A percentile compares a stretch with the other conserved stretches of the same genome.
Conservation (phyloP, 352 stramenopile genomes). For the Globisporangium yorkense region DNA sequence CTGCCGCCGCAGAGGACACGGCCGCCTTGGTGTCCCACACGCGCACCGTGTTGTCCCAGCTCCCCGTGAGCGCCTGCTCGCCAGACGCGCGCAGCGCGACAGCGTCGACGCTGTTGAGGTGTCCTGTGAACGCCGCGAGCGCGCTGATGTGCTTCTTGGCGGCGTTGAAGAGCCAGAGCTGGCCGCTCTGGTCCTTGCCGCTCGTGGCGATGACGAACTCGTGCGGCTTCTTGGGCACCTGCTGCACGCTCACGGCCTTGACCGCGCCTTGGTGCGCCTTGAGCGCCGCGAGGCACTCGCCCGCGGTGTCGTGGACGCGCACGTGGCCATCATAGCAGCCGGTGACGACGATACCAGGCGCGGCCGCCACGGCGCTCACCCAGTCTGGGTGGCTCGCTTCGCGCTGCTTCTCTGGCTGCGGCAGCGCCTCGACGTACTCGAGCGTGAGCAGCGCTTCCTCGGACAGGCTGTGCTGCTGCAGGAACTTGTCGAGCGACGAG, state of each 20-base stretch:
- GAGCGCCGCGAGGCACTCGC: conserved; percentile 45
- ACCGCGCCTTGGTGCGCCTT: conserved; percentile 78
- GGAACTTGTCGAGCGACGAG: conserved; percentile 73
- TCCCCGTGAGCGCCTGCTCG: conserved; percentile 55
- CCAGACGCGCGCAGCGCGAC: conserved; percentile 28
- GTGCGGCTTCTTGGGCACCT: conserved; percentile 17
- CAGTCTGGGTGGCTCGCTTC: conserved; percentile 77
- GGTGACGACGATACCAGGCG: conserved; percentile 53
- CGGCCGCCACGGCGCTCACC: conserved; percentile 69
- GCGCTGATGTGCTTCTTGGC: conserved; percentile 34
- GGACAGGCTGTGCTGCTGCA: conserved; percentile 51
- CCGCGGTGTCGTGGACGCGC: conserved; percentile 60
- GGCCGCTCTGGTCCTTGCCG: conserved; percentile 71
- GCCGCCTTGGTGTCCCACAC: conserved; percentile 41
- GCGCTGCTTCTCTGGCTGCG: conserved; percentile 62
- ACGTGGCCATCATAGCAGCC: conserved; percentile 85
- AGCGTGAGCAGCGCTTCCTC: conserved; percentile 84
- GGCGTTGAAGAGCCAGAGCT: conserved; percentile 54
- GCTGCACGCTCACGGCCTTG: conserved; percentile 51
- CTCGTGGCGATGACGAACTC: conserved; percentile 67
- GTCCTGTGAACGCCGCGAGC: conserved; percentile 51
- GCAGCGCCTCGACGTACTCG: conserved; percentile 84
- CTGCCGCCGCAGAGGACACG: conserved; percentile 6
- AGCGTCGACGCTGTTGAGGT: conserved; percentile 80
- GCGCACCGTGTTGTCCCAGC: conserved; percentile 84